Conservation (phyloP, 345 rosid species). For the Pistacia vera region DNA sequence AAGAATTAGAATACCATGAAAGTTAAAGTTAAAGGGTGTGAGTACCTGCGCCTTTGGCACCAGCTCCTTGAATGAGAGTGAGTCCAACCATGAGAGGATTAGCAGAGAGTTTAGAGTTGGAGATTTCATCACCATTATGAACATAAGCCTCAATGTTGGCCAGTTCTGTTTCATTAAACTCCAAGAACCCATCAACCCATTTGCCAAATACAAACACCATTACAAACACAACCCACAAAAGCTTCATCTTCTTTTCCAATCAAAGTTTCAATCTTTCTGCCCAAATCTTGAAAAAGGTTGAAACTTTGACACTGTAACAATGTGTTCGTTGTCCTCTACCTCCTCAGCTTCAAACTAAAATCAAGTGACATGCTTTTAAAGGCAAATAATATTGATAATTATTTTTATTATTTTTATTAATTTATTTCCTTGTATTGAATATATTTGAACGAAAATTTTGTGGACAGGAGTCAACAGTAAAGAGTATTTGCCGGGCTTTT, state of each 20-base stretch:
- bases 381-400: neutral
- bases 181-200: constrained; percentile 45
- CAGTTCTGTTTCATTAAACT: constrained; percentile 61
- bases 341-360: neutral
- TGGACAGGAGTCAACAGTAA: neutral
- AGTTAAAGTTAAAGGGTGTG: no score
- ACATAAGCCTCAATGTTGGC: constrained; percentile 46
- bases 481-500: constrained; percentile 25
- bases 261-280: neutral
- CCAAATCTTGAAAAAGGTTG: neutral
- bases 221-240: constrained; percentile 36
- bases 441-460: neutral
- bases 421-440: no score
- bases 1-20: neutral
- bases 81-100: constrained; percentile 80
- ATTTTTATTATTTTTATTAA: no score
- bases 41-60: constrained; percentile 83
- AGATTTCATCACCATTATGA: neutral
- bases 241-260: constrained; percentile 33
- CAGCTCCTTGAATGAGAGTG: constrained; percentile 75
- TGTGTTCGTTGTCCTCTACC: neutral
- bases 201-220: constrained; percentile 29
- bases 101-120: constrained; percentile 35
- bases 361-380: neutral
- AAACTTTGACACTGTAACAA: constrained; percentile 2